A percentile compares a stretch with the other conserved stretches of the same genome.
phyloP scores from a whole-genome alignment of 2,329 filamentous ascomycete genomes.

The Aspergillus hortae region DNA sequence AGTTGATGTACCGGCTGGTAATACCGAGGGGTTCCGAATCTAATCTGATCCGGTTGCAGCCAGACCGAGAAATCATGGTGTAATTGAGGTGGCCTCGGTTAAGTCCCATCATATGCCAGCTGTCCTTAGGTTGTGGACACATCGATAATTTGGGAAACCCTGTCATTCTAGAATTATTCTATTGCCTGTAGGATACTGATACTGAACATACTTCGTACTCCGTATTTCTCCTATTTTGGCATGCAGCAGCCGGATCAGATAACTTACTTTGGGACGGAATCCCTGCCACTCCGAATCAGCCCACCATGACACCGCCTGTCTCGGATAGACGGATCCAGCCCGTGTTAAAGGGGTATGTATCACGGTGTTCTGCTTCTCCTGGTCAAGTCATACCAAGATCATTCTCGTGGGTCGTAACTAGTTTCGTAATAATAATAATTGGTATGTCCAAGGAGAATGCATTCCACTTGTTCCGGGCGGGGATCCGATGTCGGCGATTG shows the following conservation, averaged over 20 bases:
- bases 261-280: slow-evolving; percentile 9
- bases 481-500: no score
- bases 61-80: not conserved
- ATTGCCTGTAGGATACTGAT: not conserved
- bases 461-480: no score
- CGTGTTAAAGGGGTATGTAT: no score
- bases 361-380: no score
- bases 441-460: no score
- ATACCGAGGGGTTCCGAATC: slow-evolving; percentile 12
- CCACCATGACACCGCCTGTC: slow-evolving; percentile 1
- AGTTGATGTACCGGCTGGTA: not conserved
- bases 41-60: slow-evolving; percentile 22
- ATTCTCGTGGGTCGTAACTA: no score
- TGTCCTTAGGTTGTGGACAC: not conserved
- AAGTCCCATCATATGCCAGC: not conserved
- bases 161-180: not conserved
- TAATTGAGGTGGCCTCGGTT: not conserved
- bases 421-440: no score
- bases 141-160: no score
- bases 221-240: not conserved
- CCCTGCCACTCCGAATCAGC: slow-evolving; percentile 10
- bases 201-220: no score
- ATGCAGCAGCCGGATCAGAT: slow-evolving; percentile 19
- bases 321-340: no score
- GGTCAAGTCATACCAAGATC: no score